Percentiles rank a stretch among this genome's conserved stretches.
These are phyloP conservation scores for Lentinula sp. DNA, from an alignment of 768 basidiomycete genomes.

Conservation along the genomic window DNA sequence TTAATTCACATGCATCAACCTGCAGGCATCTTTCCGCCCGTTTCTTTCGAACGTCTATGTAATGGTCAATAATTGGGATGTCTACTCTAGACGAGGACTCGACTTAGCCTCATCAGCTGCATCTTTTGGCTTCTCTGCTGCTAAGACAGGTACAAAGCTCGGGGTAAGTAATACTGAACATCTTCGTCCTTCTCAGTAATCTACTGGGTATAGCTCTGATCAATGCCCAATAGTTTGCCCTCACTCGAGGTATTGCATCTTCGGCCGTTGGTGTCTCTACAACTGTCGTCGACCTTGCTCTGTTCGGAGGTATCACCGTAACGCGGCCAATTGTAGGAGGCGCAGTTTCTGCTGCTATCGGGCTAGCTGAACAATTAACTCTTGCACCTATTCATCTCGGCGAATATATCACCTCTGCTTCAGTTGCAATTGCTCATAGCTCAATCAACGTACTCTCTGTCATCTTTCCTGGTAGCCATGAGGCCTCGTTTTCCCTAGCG, in stretches of 20 bases:
- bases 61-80: constrained; percentile 43
- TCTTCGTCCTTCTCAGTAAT: neutral
- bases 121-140: constrained; percentile 61
- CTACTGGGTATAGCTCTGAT: constrained; percentile 3
- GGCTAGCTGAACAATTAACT: constrained; percentile 63
- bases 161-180: constrained; percentile 42
- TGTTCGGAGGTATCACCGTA: constrained; percentile 57
- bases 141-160: constrained; percentile 60
- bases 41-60: neutral
- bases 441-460: constrained; percentile 69
- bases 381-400: constrained; percentile 71
- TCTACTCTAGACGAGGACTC: constrained; percentile 50
- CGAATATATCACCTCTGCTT: constrained; percentile 73
- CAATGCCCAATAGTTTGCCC: constrained; percentile 46
- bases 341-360: constrained; percentile 55
- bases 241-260: constrained; percentile 56
- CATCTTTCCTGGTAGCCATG: constrained; percentile 70
- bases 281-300: constrained; percentile 54
- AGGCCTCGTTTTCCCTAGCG: constrained; percentile 75
- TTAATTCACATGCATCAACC: neutral
- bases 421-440: constrained; percentile 65
- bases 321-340: constrained; percentile 52
- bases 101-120: constrained; percentile 62
- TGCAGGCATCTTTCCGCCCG: neutral
- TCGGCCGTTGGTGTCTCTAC: constrained; percentile 55